A percentile compares a stretch with the other conserved stretches of the same genome.
These are phyloP conservation scores for Eucommia ulmoides DNA, from an alignment of 257 asterid species.

Conservation along the genomic window DNA sequence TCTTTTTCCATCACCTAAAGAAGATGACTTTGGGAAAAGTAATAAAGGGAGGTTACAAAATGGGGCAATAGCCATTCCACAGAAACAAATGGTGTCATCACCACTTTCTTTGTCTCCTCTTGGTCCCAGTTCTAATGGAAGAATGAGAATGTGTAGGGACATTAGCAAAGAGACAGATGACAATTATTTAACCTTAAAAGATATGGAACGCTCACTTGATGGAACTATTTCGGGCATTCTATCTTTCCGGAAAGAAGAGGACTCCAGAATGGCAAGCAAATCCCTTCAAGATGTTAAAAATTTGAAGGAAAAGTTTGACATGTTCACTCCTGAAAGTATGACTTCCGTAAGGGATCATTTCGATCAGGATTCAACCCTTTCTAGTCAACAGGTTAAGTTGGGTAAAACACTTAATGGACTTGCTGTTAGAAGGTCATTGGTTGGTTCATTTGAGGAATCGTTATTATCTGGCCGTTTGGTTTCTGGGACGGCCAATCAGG, in stretches of 20 bases:
- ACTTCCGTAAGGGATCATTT: slow-evolving; percentile 20
- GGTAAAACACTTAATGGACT: slow-evolving; percentile 53
- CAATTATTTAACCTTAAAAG: slow-evolving; percentile 43
- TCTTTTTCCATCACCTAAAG: slow-evolving; percentile 17
- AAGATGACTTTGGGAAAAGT: slow-evolving; percentile 12
- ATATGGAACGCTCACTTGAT: slow-evolving; percentile 60
- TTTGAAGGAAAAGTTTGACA: slow-evolving; percentile 37
- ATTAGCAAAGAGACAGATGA: slow-evolving; percentile 29
- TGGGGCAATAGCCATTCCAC: slow-evolving; percentile 20
- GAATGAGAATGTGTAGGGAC: slow-evolving; percentile 22
- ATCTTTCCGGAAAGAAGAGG: slow-evolving; percentile 26
- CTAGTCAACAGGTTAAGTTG: slow-evolving; percentile 35
- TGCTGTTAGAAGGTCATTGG: slow-evolving; percentile 69
- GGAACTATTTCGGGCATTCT: slow-evolving; percentile 31
- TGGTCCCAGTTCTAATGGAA: slow-evolving; percentile 52
- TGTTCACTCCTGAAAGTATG: slow-evolving; percentile 33
- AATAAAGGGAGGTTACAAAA: slow-evolving; percentile 14
- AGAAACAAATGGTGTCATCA: slow-evolving; percentile 25
- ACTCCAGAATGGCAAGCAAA: slow-evolving; percentile 8
- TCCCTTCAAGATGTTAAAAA: slow-evolving; percentile 35
- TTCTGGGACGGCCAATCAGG: slow-evolving; percentile 70
- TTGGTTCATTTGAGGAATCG: slow-evolving; percentile 94
- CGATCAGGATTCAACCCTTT: slow-evolving; percentile 16
- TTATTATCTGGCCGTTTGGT: slow-evolving; percentile 82
- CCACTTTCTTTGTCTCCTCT: slow-evolving; percentile 68